A percentile compares a stretch with the other conserved stretches of the same genome.
Evolutionary conservation across 139 green algal genomes (phyloP).

Genomic region (Chlamydomonas incerta): DNA sequence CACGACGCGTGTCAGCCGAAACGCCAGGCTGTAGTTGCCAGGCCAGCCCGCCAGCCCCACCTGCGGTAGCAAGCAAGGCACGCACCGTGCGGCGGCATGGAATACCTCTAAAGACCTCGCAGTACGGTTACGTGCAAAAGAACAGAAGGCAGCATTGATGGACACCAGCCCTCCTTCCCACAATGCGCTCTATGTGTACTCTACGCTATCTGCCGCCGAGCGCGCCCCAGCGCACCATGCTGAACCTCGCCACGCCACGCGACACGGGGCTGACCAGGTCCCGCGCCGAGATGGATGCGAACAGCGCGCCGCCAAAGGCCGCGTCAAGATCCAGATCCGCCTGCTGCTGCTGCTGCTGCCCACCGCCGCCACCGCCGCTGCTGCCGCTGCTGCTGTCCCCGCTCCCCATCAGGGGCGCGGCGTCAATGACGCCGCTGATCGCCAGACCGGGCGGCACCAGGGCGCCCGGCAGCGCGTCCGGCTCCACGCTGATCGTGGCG

Average conservation of each 20-base stretch:
- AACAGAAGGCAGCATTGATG: too few species aligned
- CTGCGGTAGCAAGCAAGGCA: not conserved
- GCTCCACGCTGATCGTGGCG: not conserved
- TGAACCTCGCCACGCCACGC: not conserved
- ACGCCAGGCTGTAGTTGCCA: not conserved
- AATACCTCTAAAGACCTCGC: too few species aligned
- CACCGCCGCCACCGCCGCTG: too few species aligned
- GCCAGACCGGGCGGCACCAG: not conserved
- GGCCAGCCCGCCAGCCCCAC: not conserved
- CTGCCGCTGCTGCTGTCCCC: too few species aligned
- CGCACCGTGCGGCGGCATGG: too few species aligned
- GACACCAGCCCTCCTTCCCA: too few species aligned
- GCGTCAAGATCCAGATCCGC: not conserved
- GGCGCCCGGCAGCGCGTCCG: not conserved
- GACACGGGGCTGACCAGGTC: not conserved
- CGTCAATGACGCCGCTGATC: too few species aligned
- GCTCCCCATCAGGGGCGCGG: too few species aligned
- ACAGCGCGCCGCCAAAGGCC: not conserved
- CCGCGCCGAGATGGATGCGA: not conserved
- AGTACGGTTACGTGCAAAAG: too few species aligned
- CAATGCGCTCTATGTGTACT: too few species aligned
- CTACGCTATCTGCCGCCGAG: too few species aligned
- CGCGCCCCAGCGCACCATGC: not conserved
- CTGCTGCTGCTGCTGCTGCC: too few species aligned
- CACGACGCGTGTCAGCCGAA: not conserved